Conservation (phyloP, 2,329 filamentous ascomycete genomes). For the Fragosphaeria purpurea region DNA sequence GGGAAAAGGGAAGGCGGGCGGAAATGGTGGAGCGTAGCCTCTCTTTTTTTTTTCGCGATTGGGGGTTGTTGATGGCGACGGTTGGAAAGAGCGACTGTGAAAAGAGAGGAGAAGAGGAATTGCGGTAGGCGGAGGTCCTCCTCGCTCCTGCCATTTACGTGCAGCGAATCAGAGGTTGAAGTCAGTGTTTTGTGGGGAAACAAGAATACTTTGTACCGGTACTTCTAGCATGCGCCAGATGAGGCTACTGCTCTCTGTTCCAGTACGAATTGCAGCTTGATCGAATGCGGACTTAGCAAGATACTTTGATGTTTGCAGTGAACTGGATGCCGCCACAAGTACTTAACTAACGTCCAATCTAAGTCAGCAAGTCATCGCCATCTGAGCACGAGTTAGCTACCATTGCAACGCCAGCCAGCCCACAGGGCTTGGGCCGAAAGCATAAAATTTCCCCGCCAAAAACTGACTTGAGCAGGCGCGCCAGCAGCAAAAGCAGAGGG, state of each 20-base stretch:
- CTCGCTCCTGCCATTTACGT: constrained; percentile 1
- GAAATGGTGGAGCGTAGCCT: too few relatives aligned
- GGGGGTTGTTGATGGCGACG: constrained; percentile 3
- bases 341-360: background rate
- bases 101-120: constrained; percentile 7
- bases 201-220: background rate
- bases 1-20: too few relatives aligned
- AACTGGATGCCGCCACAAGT: background rate
- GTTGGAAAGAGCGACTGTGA: too few relatives aligned
- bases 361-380: too few relatives aligned
- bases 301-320: too few relatives aligned
- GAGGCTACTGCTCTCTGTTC: too few relatives aligned
- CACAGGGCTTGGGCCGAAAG: constrained; percentile 4
- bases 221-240: background rate
- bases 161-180: constrained; percentile 18
- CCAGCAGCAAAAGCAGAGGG: background rate
- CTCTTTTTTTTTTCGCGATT: too few relatives aligned
- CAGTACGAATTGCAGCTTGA: background rate
- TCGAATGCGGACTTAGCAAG: background rate
- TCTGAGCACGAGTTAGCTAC: background rate
- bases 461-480: background rate
- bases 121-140: constrained; percentile 8
- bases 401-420: background rate
- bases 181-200: constrained; percentile 14
- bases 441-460: constrained; percentile 7